Evolutionary conservation across 768 basidiomycete genomes (phyloP), one percentile per base, ranked within the genome.

Genomic region (Mycena latifolia): DNA sequence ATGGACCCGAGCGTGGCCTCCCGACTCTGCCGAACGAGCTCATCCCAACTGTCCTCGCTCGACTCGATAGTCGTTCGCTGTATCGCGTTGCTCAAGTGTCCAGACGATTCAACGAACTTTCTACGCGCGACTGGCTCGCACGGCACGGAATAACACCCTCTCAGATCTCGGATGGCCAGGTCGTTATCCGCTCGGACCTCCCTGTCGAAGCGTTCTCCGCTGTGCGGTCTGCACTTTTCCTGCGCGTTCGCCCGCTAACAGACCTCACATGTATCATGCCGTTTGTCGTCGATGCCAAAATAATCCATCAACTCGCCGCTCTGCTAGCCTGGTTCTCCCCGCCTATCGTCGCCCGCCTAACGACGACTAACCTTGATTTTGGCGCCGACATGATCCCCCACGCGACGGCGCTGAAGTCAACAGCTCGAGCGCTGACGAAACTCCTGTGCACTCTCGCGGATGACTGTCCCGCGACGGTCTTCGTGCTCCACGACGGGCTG

Each of bases 91-190:
- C 66, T 1, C 55, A 39, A 22, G 66, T 67, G 1, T 61, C 66
- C 5, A 25, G 33, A 20, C 66, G 53, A n/a, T 67, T 67, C 55
- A 56, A 67, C 50, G 61, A 61, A 50, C 29, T 67, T 18, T 55
- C 66, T 24, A 61, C 60, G 6, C 57, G 58, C 18, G 37, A 7
- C 2, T 60, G 54, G 54, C 59, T 66, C 9, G 27, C 45, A 10
- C 41, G 52, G 1, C 55, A 61, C 45, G 62, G 62, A 31, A 56
- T 66, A 9, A 60, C 33, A 12, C 29, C 47, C 8, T 55, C 45
- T 15, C 52, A 60, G 33, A 31, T 58, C 4, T 58, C 51, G 1
- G 37, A 52, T 1, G 64, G 57, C 17, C 51, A 59, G 6, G 41
- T 39, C 8, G 24, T 54, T 15, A 29, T 65, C 43, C 10, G 28